Percentiles rank a stretch among this genome's conserved stretches.
These are phyloP conservation scores for Cnidoscolus chayamansa DNA, from an alignment of 441 rosid genomes.

Conservation along the genomic window DNA sequence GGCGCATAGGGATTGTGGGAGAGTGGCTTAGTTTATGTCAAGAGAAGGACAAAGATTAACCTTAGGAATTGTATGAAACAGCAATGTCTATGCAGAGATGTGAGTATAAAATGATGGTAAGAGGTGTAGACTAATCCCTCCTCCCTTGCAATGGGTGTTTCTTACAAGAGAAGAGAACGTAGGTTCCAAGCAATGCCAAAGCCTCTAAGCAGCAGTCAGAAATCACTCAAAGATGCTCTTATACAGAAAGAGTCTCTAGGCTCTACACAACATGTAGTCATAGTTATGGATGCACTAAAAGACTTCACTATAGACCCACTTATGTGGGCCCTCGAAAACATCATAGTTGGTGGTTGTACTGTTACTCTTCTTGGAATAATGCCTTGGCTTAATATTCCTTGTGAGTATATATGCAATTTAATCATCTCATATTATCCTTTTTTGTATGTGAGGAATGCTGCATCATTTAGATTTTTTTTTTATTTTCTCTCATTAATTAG, in stretches of 20 bases:
- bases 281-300: slow-evolving; percentile 49
- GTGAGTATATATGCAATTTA: slow-evolving; percentile 22
- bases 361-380: slow-evolving; percentile 48
- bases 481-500: slow-evolving; percentile 18
- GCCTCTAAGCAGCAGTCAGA: slow-evolving; percentile 3
- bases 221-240: slow-evolving; percentile 20
- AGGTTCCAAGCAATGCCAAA: slow-evolving; percentile 6
- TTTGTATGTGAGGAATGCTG: too few species aligned
- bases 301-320: slow-evolving; percentile 40
- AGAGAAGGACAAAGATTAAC: background rate
- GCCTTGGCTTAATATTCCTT: slow-evolving; percentile 58
- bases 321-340: slow-evolving; percentile 46
- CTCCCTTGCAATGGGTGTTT: slow-evolving; percentile 11
- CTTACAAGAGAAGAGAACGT: slow-evolving; percentile 12
- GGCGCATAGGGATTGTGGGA: too few species aligned
- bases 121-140: background rate
- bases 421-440: background rate
- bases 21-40: background rate
- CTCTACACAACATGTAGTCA: slow-evolving; percentile 30
- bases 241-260: slow-evolving; percentile 20
- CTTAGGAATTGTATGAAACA: background rate
- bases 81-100: background rate
- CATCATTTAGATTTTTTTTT: too few species aligned
- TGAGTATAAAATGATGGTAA: background rate
- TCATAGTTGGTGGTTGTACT: slow-evolving; percentile 28